phyloP scores from a whole-genome alignment of 73 alveolate genomes.

The Uronychia setigera region DNA sequence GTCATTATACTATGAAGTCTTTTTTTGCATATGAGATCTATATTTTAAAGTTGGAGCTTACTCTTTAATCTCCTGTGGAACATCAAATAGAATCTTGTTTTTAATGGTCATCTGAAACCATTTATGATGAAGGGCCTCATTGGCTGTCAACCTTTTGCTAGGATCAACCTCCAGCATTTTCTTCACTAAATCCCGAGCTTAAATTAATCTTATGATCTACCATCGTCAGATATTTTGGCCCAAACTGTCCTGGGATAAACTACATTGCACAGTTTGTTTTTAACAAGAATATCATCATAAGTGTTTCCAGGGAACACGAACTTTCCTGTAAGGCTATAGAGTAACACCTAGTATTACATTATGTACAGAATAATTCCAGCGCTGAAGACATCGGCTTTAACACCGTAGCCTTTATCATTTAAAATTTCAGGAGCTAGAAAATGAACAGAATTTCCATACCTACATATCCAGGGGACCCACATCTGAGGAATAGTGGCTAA shows the following conservation, averaged over 20 bases:
- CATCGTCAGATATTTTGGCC: background rate
- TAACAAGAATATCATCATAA: constrained; percentile 33
- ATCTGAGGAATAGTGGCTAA: constrained; percentile 23
- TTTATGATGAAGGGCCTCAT: constrained; percentile 83
- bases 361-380: constrained; percentile 58
- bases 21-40: background rate
- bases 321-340: constrained; percentile 46
- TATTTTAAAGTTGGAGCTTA: background rate
- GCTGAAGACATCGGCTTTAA: constrained; percentile 47
- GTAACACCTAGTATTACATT: constrained; percentile 2
- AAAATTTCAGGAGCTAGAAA: constrained; percentile 21
- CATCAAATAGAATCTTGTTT: background rate
- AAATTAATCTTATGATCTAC: background rate
- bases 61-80: background rate
- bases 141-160: constrained; percentile 78
- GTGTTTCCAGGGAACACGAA: constrained; percentile 49
- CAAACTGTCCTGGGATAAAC: constrained; percentile 20
- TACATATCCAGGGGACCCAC: constrained; percentile 23
- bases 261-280: constrained; percentile 26
- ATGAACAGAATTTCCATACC: background rate
- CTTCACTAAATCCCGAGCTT: constrained; percentile 83
- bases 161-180: constrained; percentile 88
- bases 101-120: constrained; percentile 59
- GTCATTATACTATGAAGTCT: background rate
- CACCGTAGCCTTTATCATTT: constrained; percentile 1